Conservation (phyloP, 2,329 filamentous ascomycete species). For the Talaromyces sp. region DNA sequence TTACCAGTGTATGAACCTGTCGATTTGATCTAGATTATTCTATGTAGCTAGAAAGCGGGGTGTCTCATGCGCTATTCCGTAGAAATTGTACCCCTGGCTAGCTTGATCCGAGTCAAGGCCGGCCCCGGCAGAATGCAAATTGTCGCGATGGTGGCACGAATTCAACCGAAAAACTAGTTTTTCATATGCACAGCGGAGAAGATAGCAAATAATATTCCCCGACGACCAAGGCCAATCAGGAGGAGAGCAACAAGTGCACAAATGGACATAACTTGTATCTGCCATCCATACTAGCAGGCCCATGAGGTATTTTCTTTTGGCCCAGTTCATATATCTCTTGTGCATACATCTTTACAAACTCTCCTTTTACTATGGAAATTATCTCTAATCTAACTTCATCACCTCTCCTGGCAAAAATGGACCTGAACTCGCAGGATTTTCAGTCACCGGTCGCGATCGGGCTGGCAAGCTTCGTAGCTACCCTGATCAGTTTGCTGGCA, state of each 20-base stretch:
- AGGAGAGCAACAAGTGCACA: neutral
- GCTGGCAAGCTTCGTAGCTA: neutral
- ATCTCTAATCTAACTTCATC: neutral
- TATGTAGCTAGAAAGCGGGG: neutral
- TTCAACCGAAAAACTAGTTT: neutral
- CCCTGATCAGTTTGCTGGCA: neutral
- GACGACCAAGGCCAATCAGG: neutral
- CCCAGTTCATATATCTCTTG: neutral
- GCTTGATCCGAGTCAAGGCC: neutral
- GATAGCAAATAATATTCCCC: neutral
- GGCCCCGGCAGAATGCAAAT: neutral
- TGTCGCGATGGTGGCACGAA: neutral
- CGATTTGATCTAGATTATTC: neutral
- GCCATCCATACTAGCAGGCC: neutral
- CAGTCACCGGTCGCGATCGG: neutral
- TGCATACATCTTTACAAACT: neutral
- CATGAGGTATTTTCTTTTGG: neutral
- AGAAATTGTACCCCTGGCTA: neutral
- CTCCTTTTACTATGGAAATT: neutral
- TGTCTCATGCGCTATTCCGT: neutral
- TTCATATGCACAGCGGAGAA: neutral
- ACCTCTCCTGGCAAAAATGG: neutral
- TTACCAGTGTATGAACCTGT: neutral
- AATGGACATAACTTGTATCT: neutral
- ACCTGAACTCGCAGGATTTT: neutral